Conservation (phyloP, 106 monocot genomes). For the Apostasia shenzhenica region DNA sequence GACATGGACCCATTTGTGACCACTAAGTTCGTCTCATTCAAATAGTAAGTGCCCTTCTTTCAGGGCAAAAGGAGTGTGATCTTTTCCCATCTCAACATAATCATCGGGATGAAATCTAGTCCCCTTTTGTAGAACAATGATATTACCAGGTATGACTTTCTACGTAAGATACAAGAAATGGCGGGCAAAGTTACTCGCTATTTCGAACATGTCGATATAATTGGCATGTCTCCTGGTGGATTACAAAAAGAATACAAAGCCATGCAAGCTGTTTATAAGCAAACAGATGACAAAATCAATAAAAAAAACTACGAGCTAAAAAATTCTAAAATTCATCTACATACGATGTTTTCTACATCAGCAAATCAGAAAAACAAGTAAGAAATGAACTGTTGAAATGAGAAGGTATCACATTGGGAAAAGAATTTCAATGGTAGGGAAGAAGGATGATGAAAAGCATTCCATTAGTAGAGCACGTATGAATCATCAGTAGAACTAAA, state of each 20-base stretch:
- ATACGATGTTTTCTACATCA: too few relatives aligned
- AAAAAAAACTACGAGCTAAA: too few relatives aligned
- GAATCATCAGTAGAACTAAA: too few relatives aligned
- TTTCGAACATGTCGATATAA: background rate
- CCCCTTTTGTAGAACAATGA: constrained; percentile 85
- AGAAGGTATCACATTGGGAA: background rate
- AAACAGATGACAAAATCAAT: too few relatives aligned
- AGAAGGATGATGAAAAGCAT: too few relatives aligned
- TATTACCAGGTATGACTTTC: constrained; percentile 94
- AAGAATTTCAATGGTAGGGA: background rate
- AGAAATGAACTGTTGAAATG: background rate
- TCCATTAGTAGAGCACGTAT: too few relatives aligned
- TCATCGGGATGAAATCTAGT: constrained; percentile 92
- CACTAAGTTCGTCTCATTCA: constrained; percentile 77
- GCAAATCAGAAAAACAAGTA: background rate
- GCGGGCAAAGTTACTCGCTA: background rate
- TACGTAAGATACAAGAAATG: constrained; percentile 10
- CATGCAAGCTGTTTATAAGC: background rate
- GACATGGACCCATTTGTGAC: constrained; percentile 90
- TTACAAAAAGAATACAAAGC: too few relatives aligned
- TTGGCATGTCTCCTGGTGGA: too few relatives aligned
- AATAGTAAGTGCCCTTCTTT: constrained; percentile 92
- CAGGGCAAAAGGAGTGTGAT: constrained; percentile 81
- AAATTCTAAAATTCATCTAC: too few relatives aligned
- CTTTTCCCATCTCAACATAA: constrained; percentile 88